Conservation (phyloP, 2,329 filamentous ascomycete species). For the Neopestalotiopsis sp. region DNA sequence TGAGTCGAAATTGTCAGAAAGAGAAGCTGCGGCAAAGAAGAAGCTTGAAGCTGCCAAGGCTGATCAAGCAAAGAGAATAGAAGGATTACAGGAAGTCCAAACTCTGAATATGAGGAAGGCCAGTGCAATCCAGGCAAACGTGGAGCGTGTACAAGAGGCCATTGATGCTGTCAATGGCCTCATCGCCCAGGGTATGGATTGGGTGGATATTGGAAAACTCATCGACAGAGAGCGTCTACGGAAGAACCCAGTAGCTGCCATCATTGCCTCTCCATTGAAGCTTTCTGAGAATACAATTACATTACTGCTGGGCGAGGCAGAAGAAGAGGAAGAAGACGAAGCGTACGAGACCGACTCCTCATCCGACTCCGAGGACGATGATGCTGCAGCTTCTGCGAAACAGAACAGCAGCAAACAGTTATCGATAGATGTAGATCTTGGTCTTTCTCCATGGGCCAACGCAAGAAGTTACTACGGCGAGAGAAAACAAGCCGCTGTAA, state of each 20-base stretch:
- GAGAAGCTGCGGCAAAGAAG: conserved; percentile 78
- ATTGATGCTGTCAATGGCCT: conserved; percentile 91
- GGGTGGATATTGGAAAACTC: conserved; percentile 87
- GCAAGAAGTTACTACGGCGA: conserved; percentile 92
- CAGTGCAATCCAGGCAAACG: conserved; percentile 86
- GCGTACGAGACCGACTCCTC: conserved; percentile 71
- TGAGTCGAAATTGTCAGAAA: conserved; percentile 80
- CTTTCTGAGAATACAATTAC: conserved; percentile 90
- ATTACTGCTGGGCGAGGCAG: conserved; percentile 74
- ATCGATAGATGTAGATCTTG: conserved; percentile 83
- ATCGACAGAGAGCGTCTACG: conserved; percentile 85
- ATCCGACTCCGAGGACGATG: conserved; percentile 60
- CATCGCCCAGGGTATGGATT: conserved; percentile 96
- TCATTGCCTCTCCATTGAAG: conserved; percentile 87
- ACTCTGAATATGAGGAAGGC: conserved; percentile 86
- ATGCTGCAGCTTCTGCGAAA: conserved; percentile 39
- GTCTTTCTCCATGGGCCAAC: conserved; percentile 84
- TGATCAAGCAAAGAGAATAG: conserved; percentile 85
- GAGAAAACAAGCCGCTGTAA: conserved; percentile 80
- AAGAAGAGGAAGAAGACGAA: conserved; percentile 61
- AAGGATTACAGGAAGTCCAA: conserved; percentile 81
- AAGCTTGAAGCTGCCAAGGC: conserved; percentile 84
- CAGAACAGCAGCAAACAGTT: conserved; percentile 58
- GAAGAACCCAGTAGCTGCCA: conserved; percentile 82
- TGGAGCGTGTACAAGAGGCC: conserved; percentile 89